Conservation (phyloP, 2,329 filamentous ascomycete species). For the Canariomyces notabilis region DNA sequence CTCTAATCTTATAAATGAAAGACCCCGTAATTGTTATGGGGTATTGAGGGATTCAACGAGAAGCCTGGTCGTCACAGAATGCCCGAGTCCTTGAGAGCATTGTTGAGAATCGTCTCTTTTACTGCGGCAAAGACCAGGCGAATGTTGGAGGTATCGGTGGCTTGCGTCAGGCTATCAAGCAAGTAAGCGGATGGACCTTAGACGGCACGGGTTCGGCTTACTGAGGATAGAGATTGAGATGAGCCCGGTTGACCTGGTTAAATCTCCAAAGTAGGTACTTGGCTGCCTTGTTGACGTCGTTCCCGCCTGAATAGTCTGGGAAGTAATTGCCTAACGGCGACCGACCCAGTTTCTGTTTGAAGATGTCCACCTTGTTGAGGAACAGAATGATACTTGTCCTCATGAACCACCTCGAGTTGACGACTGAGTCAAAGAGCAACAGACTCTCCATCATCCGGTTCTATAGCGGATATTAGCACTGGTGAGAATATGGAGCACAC, state of each 20-base stretch:
- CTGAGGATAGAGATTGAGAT: constrained; percentile 97
- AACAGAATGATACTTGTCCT: constrained; percentile 97
- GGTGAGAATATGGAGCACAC: not conserved
- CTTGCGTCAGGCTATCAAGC: constrained; percentile 79
- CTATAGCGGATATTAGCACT: constrained; percentile 42
- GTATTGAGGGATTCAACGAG: not conserved
- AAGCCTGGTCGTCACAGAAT: constrained; percentile 61
- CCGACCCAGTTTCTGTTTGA: constrained; percentile 86
- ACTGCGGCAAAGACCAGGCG: constrained; percentile 96
- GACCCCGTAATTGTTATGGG: constrained; percentile 2
- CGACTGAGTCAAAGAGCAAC: constrained; percentile 93
- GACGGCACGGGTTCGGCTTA: constrained; percentile 46
- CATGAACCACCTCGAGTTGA: constrained; percentile 99
- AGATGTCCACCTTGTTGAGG: constrained; percentile 97
- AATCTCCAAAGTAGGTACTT: constrained; percentile 98
- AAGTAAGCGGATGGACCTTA: constrained; percentile 8
- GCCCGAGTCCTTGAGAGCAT: constrained; percentile 94
- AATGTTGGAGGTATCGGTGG: constrained; percentile 97
- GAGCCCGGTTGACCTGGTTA: constrained; percentile 95
- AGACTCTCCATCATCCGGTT: constrained; percentile 99
- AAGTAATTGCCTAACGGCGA: constrained; percentile 94
- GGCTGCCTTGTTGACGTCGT: constrained; percentile 95
- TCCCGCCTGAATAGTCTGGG: constrained; percentile 93
- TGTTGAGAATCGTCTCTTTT: constrained; percentile 97
- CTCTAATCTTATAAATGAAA: constrained; percentile 18